phyloP scores from a whole-genome alignment of 2,329 filamentous ascomycete species.

The Fusarium transvaalense region DNA sequence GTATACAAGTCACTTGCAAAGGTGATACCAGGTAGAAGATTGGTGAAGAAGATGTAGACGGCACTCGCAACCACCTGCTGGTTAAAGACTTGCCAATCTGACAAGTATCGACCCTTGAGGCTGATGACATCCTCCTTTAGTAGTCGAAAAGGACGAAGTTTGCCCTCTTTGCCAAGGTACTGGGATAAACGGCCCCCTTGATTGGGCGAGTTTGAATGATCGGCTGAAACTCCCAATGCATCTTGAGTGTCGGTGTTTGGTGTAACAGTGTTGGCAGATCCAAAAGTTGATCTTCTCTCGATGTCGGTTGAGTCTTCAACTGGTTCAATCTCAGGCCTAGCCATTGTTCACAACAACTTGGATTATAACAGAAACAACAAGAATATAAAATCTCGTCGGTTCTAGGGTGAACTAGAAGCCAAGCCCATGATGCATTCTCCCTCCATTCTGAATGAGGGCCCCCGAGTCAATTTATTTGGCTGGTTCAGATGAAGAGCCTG shows the following conservation, averaged over 20 bases:
- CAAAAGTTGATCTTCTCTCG: constrained; percentile 21
- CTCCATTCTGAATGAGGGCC: not conserved
- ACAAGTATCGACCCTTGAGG: constrained; percentile 61
- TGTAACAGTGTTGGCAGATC: constrained; percentile 26
- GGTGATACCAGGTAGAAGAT: constrained; percentile 74
- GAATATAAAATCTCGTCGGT: not conserved
- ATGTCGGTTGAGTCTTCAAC: constrained; percentile 16
- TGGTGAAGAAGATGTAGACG: constrained; percentile 76
- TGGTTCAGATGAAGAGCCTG: not conserved
- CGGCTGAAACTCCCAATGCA: not conserved
- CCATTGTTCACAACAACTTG: constrained; percentile 19
- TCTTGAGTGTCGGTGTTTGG: constrained; percentile 20
- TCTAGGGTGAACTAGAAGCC: not conserved
- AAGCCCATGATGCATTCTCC: constrained; percentile 16
- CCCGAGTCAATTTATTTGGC: constrained; percentile 16
- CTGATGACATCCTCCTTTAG: constrained; percentile 63
- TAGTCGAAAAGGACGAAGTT: constrained; percentile 65
- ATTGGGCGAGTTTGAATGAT: not conserved
- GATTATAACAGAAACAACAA: not conserved
- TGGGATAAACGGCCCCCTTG: not conserved
- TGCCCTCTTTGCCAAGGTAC: constrained; percentile 55
- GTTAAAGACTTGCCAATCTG: constrained; percentile 71
- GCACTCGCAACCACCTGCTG: constrained; percentile 73
- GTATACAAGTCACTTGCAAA: constrained; percentile 75
- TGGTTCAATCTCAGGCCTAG: not conserved